A percentile compares a stretch with the other conserved stretches of the same genome.
These are phyloP conservation scores for Polygonum aviculare DNA, from an alignment of 148 eudicot species.

Conservation along the genomic window DNA sequence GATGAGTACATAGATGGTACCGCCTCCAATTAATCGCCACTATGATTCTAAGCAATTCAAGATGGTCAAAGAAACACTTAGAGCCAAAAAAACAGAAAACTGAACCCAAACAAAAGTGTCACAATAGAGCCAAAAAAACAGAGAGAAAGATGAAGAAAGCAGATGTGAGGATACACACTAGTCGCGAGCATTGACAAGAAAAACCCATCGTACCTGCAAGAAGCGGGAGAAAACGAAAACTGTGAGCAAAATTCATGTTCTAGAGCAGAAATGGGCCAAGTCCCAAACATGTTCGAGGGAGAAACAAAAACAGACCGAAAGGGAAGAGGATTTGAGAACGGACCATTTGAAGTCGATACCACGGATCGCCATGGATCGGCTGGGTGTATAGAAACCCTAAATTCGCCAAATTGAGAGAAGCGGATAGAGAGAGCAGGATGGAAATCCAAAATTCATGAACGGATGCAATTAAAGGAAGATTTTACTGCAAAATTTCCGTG, in stretches of 20 bases:
- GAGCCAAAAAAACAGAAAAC: too few species aligned
- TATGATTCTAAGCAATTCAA: slow-evolving; percentile 47
- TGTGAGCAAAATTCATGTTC: background rate
- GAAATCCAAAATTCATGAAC: background rate
- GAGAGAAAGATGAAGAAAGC: background rate
- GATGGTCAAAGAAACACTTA: slow-evolving; percentile 30
- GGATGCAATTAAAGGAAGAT: background rate
- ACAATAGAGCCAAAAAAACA: background rate
- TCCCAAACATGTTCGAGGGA: background rate
- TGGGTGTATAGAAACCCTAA: slow-evolving; percentile 16
- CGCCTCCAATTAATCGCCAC: slow-evolving; percentile 76
- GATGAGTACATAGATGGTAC: slow-evolving; percentile 65
- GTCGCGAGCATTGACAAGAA: slow-evolving; percentile 94
- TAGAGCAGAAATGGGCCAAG: background rate
- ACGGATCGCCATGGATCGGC: slow-evolving; percentile 38
- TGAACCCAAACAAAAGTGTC: background rate
- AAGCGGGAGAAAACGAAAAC: slow-evolving; percentile 8
- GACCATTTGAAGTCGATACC: slow-evolving; percentile 87
- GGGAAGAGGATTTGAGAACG: slow-evolving; percentile 2
- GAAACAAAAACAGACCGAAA: background rate
- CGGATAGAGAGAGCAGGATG: background rate
- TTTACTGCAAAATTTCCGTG: background rate
- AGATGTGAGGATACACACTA: slow-evolving; percentile 76
- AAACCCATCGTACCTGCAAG: slow-evolving; percentile 92
- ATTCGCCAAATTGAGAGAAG: background rate